Evolutionary conservation across 2,329 filamentous ascomycete species (phyloP), one percentile per base, ranked within the genome.

Genomic region (Cytospora leucostoma): DNA sequence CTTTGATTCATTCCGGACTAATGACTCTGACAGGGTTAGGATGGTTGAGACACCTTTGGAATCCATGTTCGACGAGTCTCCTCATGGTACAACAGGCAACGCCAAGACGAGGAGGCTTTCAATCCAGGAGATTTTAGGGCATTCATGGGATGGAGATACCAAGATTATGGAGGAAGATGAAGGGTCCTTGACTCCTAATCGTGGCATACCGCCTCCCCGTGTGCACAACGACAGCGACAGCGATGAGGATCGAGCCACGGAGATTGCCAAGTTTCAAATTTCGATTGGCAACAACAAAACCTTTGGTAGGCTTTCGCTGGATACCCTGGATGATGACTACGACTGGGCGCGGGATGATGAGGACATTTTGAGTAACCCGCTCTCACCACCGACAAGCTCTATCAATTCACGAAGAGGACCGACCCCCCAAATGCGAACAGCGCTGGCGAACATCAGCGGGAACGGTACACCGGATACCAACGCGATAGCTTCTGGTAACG

Each of bases 31-130:
- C 66, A 89, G 87, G 66, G 81, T 84, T 60, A 85, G 87, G 65
- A 84, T 86, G 38, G 82, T 87, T 54, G 87, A 91, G 71, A 89
- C 88, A 34, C 89, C 90, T 17, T 78, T 93, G 56, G 90, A 93
- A 71, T 91, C 87, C 32, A 90, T 93, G 80, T 93, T 93, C 74
- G 90, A 93, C 75, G 90, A 93, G 69, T 91, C 89, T 15, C 89
- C 88, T 40, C 84, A 86, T 8, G 84, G 82, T 71, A 82, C 83
- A 1, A 80, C 81, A 19, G 78, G 80, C 60, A 82, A 82, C 67
- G 71, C 68, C 68, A 85, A 80, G 70, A 77, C 80, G 3, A 86
- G 85, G 69, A 78, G 84, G 33, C 71, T 85, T 12, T 86, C 84
- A 0, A 84, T 86, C 44, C 84, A 86, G 55, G 84, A 86, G 67